Evolutionary conservation across 2,329 filamentous ascomycete genomes (phyloP), one percentile per base, ranked within the genome.

Genomic region (Aspergillus chevalieri): DNA sequence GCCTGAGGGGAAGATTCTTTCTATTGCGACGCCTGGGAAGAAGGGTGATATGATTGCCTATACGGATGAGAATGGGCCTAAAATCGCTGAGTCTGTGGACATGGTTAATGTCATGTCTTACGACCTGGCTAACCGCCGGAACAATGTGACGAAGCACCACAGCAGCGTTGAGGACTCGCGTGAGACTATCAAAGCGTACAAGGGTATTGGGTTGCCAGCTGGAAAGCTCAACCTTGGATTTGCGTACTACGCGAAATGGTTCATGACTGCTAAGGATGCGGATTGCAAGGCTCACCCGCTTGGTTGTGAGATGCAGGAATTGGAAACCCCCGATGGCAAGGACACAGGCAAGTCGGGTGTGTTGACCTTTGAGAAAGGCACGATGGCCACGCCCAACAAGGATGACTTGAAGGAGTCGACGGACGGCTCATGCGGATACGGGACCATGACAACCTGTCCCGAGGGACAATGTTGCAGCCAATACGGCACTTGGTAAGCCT

Each of bases 81-180:
- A 74, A 49, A 85, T 87, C 56, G 80, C 78, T 71, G 62, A 70
- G 10, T 72, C 74, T 1, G 76, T 87, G 15, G 83, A 88, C 62
- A 84, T 82, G 59, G 73, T 87, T 60, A 87, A 87, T 57, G 60
- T 88, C 54, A 87, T 87, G 84, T 77, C 79, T 1, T 88, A 88
- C 63, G 85, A 89, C 61, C 63, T 89, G 44, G 84, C 86, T 78
- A 87, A 87, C 68, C 60, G 85, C 30, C 81, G 86, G 30, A 81
- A 87, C 67, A 81, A 67, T 41, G 62, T 72, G 8, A 86, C 85
- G 3, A 75, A 71, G 30, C 85, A 89, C 65, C 84, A 87, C 62
- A 83, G 78, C 41, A 81, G 81, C n/a, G 72, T 87, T 6, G 60
- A 70, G 12, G 76, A 72, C 8, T 83, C 83, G 0, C 65, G 76